Conservation (phyloP, 2,329 filamentous ascomycete species). For the Calonectria multiphialidica region DNA sequence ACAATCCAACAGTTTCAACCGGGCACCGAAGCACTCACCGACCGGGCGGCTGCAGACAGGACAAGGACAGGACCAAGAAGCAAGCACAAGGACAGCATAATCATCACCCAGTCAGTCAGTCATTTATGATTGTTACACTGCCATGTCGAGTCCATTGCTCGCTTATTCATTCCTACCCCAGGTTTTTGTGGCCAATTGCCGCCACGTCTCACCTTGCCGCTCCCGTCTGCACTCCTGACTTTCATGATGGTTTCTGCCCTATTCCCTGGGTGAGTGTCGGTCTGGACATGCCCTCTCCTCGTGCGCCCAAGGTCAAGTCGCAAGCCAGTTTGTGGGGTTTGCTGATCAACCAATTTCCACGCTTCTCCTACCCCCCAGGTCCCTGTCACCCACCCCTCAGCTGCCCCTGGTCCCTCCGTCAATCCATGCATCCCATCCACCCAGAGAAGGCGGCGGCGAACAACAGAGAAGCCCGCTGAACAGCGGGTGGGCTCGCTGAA, state of each 20-base stretch:
- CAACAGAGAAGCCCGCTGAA: conserved; percentile 6
- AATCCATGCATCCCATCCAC: conserved; percentile 1
- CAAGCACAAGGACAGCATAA: conserved; percentile 1
- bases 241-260: not conserved
- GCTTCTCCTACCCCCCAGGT: not conserved
- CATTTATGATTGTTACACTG: not conserved
- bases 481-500: not conserved
- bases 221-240: not conserved
- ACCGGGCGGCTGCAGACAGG: conserved; percentile 12
- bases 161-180: conserved; percentile 12
- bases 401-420: conserved; percentile 7
- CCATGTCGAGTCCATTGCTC: not conserved
- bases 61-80: not conserved
- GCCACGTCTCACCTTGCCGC: not conserved
- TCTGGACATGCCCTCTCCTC: not conserved
- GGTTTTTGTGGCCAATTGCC: conserved; percentile 4
- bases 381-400: conserved; percentile 1
- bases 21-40: conserved; percentile 27
- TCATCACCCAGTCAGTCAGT: not conserved
- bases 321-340: conserved; percentile 20
- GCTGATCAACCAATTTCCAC: conserved; percentile 13
- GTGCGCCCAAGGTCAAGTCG: conserved; percentile 9
- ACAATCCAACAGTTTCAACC: conserved; percentile 17
- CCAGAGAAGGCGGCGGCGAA: not conserved
- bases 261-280: conserved; percentile 8